These are phyloP conservation scores for Heterobasidion parviporum DNA, from an alignment of 1,284 basidiomycete genomes.

Conservation along the genomic window DNA sequence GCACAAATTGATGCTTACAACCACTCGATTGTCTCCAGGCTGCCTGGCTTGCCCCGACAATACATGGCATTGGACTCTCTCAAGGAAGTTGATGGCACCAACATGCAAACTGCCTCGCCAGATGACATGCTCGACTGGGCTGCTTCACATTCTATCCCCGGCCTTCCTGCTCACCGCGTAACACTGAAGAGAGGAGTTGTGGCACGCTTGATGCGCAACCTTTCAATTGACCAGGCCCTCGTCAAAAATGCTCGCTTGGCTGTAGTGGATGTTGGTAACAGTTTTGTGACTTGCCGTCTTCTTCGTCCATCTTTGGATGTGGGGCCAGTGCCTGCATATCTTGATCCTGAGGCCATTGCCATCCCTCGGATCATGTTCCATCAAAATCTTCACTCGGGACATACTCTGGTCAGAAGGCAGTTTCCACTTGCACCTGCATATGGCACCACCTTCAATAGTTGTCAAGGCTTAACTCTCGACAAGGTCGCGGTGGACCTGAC, in stretches of 20 bases:
- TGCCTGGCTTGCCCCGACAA: conserved; percentile 16
- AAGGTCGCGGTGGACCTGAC: conserved; percentile 27
- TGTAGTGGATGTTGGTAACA: conserved; percentile 18
- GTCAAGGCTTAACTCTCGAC: conserved; percentile 33
- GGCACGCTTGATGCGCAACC: conserved; percentile 29
- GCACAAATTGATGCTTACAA: conserved; percentile 28
- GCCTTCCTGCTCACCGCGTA: conserved; percentile 23
- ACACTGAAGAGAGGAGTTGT: conserved; percentile 25
- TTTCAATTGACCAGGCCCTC: conserved; percentile 27
- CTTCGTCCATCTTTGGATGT: conserved; percentile 14
- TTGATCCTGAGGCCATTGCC: conserved; percentile 14
- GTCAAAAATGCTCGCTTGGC: conserved; percentile 32
- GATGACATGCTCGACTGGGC: conserved; percentile 19
- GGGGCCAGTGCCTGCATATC: conserved; percentile 6
- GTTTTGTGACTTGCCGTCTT: conserved; percentile 23
- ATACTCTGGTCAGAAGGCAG: conserved; percentile 27
- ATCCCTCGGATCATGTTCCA: conserved; percentile 27
- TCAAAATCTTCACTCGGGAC: conserved; percentile 18
- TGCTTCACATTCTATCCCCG: conserved; percentile 15
- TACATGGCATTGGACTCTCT: conserved; percentile 23
- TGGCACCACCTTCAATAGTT: conserved; percentile 35
- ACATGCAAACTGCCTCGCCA: conserved; percentile 14
- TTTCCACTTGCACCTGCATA: conserved; percentile 34
- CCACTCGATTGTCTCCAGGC: conserved; percentile 13
- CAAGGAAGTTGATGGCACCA: conserved; percentile 17